Percentiles rank a stretch among this genome's conserved stretches.
Evolutionary conservation across 345 rosid species (phyloP).

Genomic region (Lumnitzera littorea): DNA sequence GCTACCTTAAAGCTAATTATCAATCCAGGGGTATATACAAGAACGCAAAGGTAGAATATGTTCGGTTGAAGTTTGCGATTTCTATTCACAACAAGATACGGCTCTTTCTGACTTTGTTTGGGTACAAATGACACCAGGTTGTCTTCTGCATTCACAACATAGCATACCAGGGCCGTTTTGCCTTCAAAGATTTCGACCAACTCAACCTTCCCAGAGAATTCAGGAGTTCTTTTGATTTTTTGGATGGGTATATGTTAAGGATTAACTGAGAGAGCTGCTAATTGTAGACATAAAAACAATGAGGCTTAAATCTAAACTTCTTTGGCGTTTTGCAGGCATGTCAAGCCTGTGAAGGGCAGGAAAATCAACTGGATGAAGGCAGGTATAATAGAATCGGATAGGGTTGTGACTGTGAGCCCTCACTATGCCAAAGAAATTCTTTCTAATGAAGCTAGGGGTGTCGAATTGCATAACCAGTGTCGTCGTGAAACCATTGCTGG

Average conservation of each 20-base stretch:
- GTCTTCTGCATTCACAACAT: slow-evolving; percentile 96
- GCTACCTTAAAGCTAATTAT: slow-evolving; percentile 70
- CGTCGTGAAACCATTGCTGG: slow-evolving; percentile 63
- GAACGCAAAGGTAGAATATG: slow-evolving; percentile 55
- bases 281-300: neutral
- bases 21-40: slow-evolving; percentile 58
- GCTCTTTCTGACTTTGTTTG: neutral
- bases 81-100: neutral
- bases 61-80: neutral
- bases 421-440: slow-evolving; percentile 74
- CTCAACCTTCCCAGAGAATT: slow-evolving; percentile 67
- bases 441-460: slow-evolving; percentile 72
- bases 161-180: slow-evolving; percentile 85
- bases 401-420: slow-evolving; percentile 84
- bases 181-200: slow-evolving; percentile 52
- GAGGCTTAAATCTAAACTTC: neutral
- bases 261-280: neutral
- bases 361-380: slow-evolving; percentile 99
- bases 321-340: slow-evolving; percentile 27
- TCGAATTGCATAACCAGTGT: slow-evolving; percentile 55
- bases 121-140: slow-evolving; percentile 38
- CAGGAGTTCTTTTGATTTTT: slow-evolving; percentile 80
- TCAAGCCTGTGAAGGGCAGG: slow-evolving; percentile 73
- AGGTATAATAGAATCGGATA: slow-evolving; percentile 67
- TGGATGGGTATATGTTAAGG: slow-evolving; percentile 50